Evolutionary conservation across 2,329 filamentous ascomycete genomes (phyloP), one percentile per base, ranked within the genome.

Genomic region (Trichoderma aggressivum): DNA sequence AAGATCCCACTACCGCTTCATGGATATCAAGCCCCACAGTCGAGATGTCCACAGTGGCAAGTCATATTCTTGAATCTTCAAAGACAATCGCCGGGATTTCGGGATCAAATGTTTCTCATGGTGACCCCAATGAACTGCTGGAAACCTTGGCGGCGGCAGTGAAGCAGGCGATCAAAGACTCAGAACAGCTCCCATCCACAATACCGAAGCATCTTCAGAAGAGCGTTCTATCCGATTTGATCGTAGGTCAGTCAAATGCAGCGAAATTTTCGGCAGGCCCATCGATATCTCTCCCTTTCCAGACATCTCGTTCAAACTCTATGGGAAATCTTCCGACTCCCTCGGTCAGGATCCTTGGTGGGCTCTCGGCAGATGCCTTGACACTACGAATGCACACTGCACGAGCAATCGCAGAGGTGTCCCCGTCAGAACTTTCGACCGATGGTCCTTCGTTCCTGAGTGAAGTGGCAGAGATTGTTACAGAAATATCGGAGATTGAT

Each of bases 401-500:
- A 5, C 55, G 39, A 30, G 24, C 30, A 18, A 26, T 18, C 16
- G n/a, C 50, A 21, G 58, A 71, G 10, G 7, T 32, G 12, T 21
- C 70, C 12, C 32, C 71, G 10, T 47, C 69, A 5, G 26, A 10
- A 16, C 28, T 62, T 66, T 56, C 26, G 11, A 55, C 4, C 30
- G 55, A 39, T 21, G 43, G 21, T 3, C 30, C 74, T 32, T 75
- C 74, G 8, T 60, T 77, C 14, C 58, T 77, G 7, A 61, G 61
- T 16, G 65, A 65, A n/a, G 63, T 76, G 10, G 74, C 76, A 2
- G 55, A 66, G 14, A 64, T 77, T 8, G 70, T 76, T 8, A 60
- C 43, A 2, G 70, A 75, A 34, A 73, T 76, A 24, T 74, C 73
- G 32, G 56, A 21, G 16, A 60, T 74, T 7, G 75, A 76, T 56